These are phyloP conservation scores for Phytopythium cucurbitacearum DNA, from an alignment of 352 stramenopile species.

Conservation along the genomic window DNA sequence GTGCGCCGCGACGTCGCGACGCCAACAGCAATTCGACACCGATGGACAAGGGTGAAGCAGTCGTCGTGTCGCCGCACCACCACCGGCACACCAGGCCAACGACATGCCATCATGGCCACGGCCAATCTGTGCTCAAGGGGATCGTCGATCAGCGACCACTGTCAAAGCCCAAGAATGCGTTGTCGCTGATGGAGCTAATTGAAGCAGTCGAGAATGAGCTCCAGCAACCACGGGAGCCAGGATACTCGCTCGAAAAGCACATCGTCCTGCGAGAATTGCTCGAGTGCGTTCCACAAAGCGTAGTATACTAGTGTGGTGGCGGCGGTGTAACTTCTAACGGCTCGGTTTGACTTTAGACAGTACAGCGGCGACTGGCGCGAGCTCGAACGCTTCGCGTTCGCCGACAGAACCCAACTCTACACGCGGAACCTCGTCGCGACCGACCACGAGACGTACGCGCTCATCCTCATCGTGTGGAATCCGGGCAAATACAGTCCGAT, in stretches of 20 bases:
- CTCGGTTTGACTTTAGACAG: constrained; percentile 10
- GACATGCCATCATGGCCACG: too few relatives aligned
- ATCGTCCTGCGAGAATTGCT: constrained; percentile 28
- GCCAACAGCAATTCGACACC: too few relatives aligned
- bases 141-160: not conserved
- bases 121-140: not conserved
- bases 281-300: constrained; percentile 20
- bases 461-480: constrained; percentile 93
- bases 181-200: constrained; percentile 37
- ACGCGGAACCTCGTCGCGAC: constrained; percentile 89
- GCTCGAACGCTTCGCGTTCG: constrained; percentile 59
- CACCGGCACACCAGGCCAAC: too few relatives aligned
- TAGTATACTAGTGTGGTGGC: not conserved
- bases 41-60: too few relatives aligned
- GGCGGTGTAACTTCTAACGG: not conserved
- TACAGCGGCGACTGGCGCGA: constrained; percentile 44
- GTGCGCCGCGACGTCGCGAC: too few relatives aligned
- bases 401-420: constrained; percentile 78
- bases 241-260: constrained; percentile 34
- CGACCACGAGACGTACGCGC: constrained; percentile 87
- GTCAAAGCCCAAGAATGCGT: constrained; percentile 6
- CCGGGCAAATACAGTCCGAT: constrained; percentile 69
- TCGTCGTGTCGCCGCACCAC: too few relatives aligned
- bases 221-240: constrained; percentile 19
- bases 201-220: constrained; percentile 35